These are phyloP conservation scores for Coprinellus micaceus DNA, from an alignment of 768 basidiomycete species.

Conservation along the genomic window DNA sequence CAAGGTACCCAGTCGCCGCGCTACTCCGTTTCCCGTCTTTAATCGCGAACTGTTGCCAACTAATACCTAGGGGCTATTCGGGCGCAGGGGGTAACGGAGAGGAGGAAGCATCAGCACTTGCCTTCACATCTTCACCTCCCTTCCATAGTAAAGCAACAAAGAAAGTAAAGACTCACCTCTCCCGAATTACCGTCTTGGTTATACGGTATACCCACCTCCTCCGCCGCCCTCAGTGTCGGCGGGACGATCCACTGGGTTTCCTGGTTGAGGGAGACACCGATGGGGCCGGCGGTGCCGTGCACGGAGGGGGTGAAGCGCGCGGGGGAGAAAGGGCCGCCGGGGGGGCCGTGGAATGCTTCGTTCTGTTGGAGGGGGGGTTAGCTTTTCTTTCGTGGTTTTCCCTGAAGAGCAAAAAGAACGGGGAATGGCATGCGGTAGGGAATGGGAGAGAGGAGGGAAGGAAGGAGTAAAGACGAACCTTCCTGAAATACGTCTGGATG, in stretches of 20 bases:
- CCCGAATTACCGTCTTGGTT: background rate
- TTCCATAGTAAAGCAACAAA: background rate
- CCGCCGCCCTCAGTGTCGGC: constrained; percentile 18
- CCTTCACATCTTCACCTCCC: too few species aligned
- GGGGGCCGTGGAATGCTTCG: constrained; percentile 16
- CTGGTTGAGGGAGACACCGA: constrained; percentile 14
- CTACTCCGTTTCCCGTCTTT: background rate
- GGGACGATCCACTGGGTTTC: constrained; percentile 10
- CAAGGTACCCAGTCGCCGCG: background rate
- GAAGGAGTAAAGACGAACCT: background rate
- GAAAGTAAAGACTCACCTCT: background rate
- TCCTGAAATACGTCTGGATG: background rate
- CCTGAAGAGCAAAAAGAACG: too few species aligned
- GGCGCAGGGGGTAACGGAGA: background rate
- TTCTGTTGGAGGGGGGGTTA: constrained; percentile 33
- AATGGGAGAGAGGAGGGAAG: background rate
- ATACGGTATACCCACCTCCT: constrained; percentile 3
- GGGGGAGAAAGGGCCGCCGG: background rate
- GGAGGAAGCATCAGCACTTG: background rate
- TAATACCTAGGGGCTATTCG: background rate
- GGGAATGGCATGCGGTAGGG: background rate
- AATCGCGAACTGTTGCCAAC: background rate
- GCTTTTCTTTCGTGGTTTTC: too few species aligned
- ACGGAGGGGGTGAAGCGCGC: constrained; percentile 16
- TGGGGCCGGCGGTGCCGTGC: constrained; percentile 18